phyloP scores from a whole-genome alignment of 108 stramenopile genomes.

The Cyclostephanos tholiformis region DNA sequence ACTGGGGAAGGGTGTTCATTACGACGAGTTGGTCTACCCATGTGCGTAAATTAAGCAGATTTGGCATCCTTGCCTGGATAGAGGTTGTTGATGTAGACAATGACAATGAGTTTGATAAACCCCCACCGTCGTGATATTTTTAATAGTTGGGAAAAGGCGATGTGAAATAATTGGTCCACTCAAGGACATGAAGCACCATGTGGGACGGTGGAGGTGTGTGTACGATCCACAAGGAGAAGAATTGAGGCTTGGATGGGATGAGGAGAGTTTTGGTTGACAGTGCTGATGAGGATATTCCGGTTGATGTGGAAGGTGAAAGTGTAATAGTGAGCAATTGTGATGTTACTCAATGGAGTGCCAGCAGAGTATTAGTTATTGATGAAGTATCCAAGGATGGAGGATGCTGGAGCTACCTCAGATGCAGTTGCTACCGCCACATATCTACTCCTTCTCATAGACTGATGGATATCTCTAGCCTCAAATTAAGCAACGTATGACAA shows the following conservation, averaged over 20 bases:
- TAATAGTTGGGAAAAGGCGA: slow-evolving; percentile 41
- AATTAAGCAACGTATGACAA: slow-evolving; percentile 60
- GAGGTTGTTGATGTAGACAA: slow-evolving; percentile 54
- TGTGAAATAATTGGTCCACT: slow-evolving; percentile 29
- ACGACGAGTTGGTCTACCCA: no score
- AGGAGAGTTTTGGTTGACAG: slow-evolving; percentile 64
- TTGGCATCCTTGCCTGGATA: slow-evolving; percentile 54
- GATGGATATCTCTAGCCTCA: slow-evolving; percentile 59
- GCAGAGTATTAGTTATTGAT: slow-evolving; percentile 24
- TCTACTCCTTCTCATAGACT: slow-evolving; percentile 46
- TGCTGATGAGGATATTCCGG: not conserved
- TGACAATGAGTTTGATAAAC: slow-evolving; percentile 10
- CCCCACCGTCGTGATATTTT: slow-evolving; percentile 69
- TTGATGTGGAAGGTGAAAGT: slow-evolving; percentile 1
- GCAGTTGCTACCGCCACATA: slow-evolving; percentile 27
- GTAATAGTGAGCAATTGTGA: not conserved
- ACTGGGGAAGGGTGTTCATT: no score
- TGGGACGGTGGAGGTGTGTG: slow-evolving; percentile 67
- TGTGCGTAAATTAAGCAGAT: slow-evolving; percentile 54
- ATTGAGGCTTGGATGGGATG: slow-evolving; percentile 59
- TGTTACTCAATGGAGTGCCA: slow-evolving; percentile 19
- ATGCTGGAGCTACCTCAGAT: slow-evolving; percentile 10
- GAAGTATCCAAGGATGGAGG: slow-evolving; percentile 28
- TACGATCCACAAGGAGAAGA: slow-evolving; percentile 77
- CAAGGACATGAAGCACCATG: slow-evolving; percentile 42